Evolutionary conservation across 2,329 filamentous ascomycete genomes (phyloP), one percentile per base, ranked within the genome.

Genomic region (Colletotrichum lini): DNA sequence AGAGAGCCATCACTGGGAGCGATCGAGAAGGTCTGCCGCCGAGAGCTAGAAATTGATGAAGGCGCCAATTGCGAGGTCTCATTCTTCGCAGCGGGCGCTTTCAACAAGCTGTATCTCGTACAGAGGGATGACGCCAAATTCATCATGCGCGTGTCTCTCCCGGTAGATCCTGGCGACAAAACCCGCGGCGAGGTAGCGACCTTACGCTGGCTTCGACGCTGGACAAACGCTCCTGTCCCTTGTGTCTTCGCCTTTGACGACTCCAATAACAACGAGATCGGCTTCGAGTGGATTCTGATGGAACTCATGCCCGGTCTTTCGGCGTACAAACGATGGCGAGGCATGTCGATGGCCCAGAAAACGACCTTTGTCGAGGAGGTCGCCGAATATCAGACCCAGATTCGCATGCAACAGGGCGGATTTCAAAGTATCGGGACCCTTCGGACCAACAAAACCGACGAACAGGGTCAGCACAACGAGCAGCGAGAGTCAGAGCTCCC

Each of bases 251-350:
- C 74, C 2, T 83, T 77, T 65, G 78, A 82, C 35, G 75, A 79
- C 38, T 77, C 71, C 9, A 72, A 56, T 18, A 53, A 78, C 2
- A 84, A 83, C 42, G 74, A 79, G 26, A 76, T 84, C 38, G 81
- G 80, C 0, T 82, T 80, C 21, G 82, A 84, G 74, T 85, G 82
- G 81, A 83, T 83, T 12, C 61, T 83, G 15, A 82, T 84, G 79
- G 75, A 78, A 7, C 69, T 73, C 8, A 70, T 82, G 69, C 60
- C 67, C 1, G 80, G 80, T 0, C 72, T 45, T 13, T 72, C 77
- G 7, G 74, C 72, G 1, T 61, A 76, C 73, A 58, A 72, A 58
- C 54, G 72, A 47, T 74, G 75, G 74, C 76, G 78, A 6, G 77
- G 68, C 18, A 78, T 85, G 73, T 60, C 78, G 0, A 74, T 78